A percentile compares a stretch with the other conserved stretches of the same genome.
Conservation (phyloP, 192 early-diverging fungal genomes). For the Backusella tuberculispora region DNA sequence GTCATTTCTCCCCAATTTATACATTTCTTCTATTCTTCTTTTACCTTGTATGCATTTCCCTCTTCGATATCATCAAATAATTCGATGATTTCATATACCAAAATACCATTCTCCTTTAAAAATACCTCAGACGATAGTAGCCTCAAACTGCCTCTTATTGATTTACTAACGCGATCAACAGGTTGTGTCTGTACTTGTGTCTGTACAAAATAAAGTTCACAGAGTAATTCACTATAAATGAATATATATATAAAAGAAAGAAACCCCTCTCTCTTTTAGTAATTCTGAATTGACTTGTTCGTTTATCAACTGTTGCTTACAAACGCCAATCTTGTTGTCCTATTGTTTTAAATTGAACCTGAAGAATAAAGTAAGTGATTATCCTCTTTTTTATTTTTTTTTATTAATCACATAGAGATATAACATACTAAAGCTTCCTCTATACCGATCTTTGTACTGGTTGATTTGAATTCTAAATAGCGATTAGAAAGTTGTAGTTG, state of each 20-base stretch:
- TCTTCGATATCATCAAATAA: conserved; percentile 25
- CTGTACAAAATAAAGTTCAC: conserved; percentile 20
- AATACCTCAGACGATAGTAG: conserved; percentile 3
- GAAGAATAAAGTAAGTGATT: background rate
- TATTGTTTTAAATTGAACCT: conserved; percentile 17
- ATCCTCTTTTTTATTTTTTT: background rate
- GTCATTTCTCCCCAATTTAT: background rate
- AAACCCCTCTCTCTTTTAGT: background rate
- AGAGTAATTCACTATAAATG: background rate
- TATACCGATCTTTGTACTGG: conserved; percentile 8
- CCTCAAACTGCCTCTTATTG: background rate
- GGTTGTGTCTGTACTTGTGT: background rate
- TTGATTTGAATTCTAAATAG: conserved; percentile 7
- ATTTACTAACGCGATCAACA: conserved; percentile 1
- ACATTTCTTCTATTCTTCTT: background rate
- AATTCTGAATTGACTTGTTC: background rate
- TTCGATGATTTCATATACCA: conserved; percentile 12
- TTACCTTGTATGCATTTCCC: conserved; percentile 18
- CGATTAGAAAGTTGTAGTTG: background rate
- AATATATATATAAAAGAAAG: background rate
- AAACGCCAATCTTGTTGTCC: conserved; percentile 19
- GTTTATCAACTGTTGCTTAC: background rate
- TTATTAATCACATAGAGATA: background rate
- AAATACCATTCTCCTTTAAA: background rate
- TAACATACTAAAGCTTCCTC: conserved; percentile 18